Evolutionary conservation across 2,329 filamentous ascomycete genomes (phyloP).

Genomic region (Exophiala sideris): DNA sequence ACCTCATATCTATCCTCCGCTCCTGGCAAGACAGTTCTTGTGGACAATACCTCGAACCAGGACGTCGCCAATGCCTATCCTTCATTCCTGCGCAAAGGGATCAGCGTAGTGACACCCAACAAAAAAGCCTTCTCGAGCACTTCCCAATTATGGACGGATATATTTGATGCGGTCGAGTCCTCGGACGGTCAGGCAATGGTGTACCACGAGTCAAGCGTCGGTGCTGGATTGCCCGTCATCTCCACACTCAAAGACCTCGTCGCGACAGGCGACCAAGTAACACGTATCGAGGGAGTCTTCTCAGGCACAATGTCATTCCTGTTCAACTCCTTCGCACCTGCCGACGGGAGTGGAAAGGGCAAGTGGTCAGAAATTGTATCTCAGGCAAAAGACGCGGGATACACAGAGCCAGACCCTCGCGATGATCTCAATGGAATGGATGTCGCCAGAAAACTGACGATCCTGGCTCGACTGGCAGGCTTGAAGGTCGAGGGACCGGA

Average conservation of each 20-base stretch:
- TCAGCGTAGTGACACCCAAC: slow-evolving; percentile 93
- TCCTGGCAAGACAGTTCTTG: slow-evolving; percentile 73
- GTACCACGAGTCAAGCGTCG: slow-evolving; percentile 93
- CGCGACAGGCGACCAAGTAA: slow-evolving; percentile 86
- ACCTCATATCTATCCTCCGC: slow-evolving; percentile 74
- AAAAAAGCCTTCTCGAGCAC: slow-evolving; percentile 94
- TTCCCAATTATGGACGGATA: slow-evolving; percentile 78
- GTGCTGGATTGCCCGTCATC: slow-evolving; percentile 88
- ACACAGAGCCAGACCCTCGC: slow-evolving; percentile 82
- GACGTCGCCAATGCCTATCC: slow-evolving; percentile 82
- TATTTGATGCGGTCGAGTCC: slow-evolving; percentile 67
- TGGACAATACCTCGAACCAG: slow-evolving; percentile 95
- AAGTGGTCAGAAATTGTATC: slow-evolving; percentile 89
- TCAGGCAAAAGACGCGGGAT: slow-evolving; percentile 88
- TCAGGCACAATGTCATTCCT: slow-evolving; percentile 97
- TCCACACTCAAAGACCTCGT: slow-evolving; percentile 93
- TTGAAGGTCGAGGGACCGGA: slow-evolving; percentile 78
- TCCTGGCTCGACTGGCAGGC: slow-evolving; percentile 81
- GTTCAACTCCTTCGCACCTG: slow-evolving; percentile 94
- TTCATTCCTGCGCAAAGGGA: slow-evolving; percentile 70
- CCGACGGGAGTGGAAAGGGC: slow-evolving; percentile 64
- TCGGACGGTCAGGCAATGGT: slow-evolving; percentile 63
- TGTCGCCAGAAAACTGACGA: slow-evolving; percentile 93
- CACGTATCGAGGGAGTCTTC: slow-evolving; percentile 93
- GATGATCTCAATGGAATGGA: slow-evolving; percentile 86